These are phyloP conservation scores for Umbelopsis sp. DNA, from an alignment of 192 early-diverging fungal species.

Conservation along the genomic window DNA sequence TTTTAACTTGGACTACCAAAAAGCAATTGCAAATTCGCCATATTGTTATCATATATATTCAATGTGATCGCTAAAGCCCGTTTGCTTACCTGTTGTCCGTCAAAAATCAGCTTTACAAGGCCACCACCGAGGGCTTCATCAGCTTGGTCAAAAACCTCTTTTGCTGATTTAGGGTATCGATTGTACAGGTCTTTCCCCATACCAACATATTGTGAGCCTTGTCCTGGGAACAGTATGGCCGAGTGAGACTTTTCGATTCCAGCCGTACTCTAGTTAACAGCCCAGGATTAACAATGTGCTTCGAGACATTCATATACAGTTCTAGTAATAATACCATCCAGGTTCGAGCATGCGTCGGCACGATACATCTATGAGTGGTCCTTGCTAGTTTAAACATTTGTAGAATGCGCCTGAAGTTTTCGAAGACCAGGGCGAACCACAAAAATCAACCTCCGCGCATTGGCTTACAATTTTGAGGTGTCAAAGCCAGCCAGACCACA, in stretches of 20 bases:
- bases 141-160: conserved; percentile 86
- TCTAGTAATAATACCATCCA: not conserved
- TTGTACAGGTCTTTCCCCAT: conserved; percentile 92
- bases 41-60: conserved; percentile 69
- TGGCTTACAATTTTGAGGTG: not conserved
- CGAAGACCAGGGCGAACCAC: not conserved
- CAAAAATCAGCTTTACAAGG: conserved; percentile 83
- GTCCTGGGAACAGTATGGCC: conserved; percentile 48
- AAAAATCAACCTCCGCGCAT: conserved; percentile 1
- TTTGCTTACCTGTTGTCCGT: conserved; percentile 68
- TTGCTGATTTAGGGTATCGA: conserved; percentile 66
- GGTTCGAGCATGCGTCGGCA: conserved; percentile 7
- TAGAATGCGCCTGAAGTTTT: not conserved
- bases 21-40: conserved; percentile 49
- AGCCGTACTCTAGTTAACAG: not conserved
- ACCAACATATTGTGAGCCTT: conserved; percentile 85
- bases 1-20: conserved; percentile 51
- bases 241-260: conserved; percentile 19
- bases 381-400: conserved; percentile 12
- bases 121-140: conserved; percentile 78
- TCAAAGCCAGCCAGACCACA: not conserved
- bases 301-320: not conserved
- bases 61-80: conserved; percentile 8
- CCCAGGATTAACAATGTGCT: not conserved
- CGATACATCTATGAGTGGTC: not conserved